These are phyloP conservation scores for Magnaporthiopsis rhizophila DNA, from an alignment of 2,329 filamentous ascomycete species.

Conservation along the genomic window DNA sequence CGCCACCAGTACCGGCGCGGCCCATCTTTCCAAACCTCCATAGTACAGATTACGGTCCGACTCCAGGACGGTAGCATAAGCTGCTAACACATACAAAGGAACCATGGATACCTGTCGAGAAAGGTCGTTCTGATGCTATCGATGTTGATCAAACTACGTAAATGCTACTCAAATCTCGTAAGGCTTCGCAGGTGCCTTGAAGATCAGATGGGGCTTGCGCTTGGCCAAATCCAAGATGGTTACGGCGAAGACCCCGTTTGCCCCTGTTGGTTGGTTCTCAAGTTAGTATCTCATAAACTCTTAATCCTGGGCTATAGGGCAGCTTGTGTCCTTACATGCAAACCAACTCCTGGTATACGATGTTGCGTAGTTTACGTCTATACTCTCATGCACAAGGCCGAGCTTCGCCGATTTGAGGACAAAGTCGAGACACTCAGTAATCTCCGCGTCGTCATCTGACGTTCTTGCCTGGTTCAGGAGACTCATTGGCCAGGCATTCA, in stretches of 20 bases:
- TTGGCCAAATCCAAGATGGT: conserved; percentile 85
- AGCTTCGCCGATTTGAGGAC: conserved; percentile 70
- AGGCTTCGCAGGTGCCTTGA: conserved; percentile 54
- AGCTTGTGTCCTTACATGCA: conserved; percentile 47
- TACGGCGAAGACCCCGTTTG: conserved; percentile 90
- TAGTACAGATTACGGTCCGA: background rate
- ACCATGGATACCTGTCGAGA: background rate
- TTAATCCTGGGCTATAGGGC: conserved; percentile 8
- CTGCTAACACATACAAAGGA: background rate
- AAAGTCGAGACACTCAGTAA: conserved; percentile 59
- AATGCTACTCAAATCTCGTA: conserved; percentile 39
- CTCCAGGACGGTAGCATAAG: background rate
- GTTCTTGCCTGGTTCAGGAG: conserved; percentile 88
- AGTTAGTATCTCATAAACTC: conserved; percentile 10
- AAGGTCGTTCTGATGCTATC: background rate
- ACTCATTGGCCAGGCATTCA: conserved; percentile 96
- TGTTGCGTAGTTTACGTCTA: conserved; percentile 63
- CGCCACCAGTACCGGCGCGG: no score
- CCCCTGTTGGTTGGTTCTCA: conserved; percentile 43
- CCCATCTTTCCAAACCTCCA: background rate
- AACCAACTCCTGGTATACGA: conserved; percentile 85
- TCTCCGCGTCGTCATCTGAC: conserved; percentile 74
- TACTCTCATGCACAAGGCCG: conserved; percentile 85
- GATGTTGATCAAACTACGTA: background rate
- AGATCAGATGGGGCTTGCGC: conserved; percentile 81